phyloP scores from a whole-genome alignment of 192 early-diverging fungal species.

The Hyaloraphidium curvatum region DNA sequence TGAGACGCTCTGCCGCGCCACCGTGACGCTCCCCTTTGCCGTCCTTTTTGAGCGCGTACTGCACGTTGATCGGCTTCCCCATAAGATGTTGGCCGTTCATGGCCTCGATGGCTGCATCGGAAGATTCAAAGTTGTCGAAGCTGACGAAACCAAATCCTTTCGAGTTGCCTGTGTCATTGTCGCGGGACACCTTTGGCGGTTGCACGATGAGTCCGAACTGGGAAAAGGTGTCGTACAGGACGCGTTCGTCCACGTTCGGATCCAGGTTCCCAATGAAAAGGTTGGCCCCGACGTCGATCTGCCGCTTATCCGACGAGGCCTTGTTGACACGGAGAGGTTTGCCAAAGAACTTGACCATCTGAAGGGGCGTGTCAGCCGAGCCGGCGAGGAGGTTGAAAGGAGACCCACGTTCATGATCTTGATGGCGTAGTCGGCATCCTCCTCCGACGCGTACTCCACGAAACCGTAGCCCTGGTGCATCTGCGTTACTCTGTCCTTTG shows the following conservation, averaged over 20 bases:
- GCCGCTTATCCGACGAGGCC: constrained; percentile 63
- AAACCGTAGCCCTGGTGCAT: constrained; percentile 90
- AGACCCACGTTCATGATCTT: constrained; percentile 69
- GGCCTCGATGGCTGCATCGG: constrained; percentile 91
- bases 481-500: constrained; percentile 92
- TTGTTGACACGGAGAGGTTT: constrained; percentile 94
- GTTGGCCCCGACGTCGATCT: constrained; percentile 84
- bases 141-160: constrained; percentile 87
- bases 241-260: constrained; percentile 56
- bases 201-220: constrained; percentile 84
- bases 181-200: constrained; percentile 64
- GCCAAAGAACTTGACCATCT: constrained; percentile 78
- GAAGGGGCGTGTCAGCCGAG: background rate
- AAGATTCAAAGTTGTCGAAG: constrained; percentile 83
- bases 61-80: constrained; percentile 76
- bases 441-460: constrained; percentile 78
- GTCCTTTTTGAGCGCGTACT: constrained; percentile 96
- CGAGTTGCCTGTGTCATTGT: constrained; percentile 62
- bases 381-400: no score
- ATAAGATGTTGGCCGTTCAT: constrained; percentile 96
- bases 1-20: constrained; percentile 80
- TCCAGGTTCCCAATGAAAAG: constrained; percentile 95
- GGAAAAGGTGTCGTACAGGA: constrained; percentile 84
- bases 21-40: constrained; percentile 95
- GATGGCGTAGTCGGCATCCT: constrained; percentile 91